Percentiles rank a stretch among this genome's conserved stretches.
These are phyloP conservation scores for Cercospora berteroae DNA, from an alignment of 2,329 filamentous ascomycete species.

Conservation along the genomic window DNA sequence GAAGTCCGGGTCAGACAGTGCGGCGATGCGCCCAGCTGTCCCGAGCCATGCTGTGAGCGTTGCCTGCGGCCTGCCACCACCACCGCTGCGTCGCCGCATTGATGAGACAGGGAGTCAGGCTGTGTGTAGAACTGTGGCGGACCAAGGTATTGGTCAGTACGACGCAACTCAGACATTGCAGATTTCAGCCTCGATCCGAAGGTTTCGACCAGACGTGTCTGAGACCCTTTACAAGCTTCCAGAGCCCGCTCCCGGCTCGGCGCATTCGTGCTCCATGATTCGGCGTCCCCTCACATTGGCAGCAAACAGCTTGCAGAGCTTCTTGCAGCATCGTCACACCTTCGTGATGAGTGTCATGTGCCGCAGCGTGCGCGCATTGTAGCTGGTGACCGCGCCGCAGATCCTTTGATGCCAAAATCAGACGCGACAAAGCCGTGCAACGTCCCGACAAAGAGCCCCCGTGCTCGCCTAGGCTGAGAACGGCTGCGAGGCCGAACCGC, in stretches of 20 bases:
- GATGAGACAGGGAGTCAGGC: not conserved
- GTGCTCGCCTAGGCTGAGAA: slow-evolving; percentile 1
- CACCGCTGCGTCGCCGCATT: not conserved
- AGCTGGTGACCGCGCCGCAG: slow-evolving; percentile 5
- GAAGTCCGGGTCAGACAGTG: not conserved
- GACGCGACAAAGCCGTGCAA: slow-evolving; percentile 16
- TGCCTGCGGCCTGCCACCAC: not conserved
- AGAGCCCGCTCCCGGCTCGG: slow-evolving; percentile 8
- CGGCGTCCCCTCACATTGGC: not conserved
- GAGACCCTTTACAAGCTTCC: slow-evolving; percentile 13
- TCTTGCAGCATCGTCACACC: slow-evolving; percentile 6
- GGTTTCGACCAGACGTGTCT: slow-evolving; percentile 8
- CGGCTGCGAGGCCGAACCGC: slow-evolving; percentile 10
- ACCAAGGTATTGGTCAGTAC: slow-evolving; percentile 9
- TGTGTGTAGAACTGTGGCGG: slow-evolving; percentile 5
- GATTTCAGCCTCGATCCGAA: slow-evolving; percentile 12
- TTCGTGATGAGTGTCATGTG: not conserved
- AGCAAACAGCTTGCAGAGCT: not conserved
- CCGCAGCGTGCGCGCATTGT: slow-evolving; percentile 1
- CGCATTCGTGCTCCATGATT: slow-evolving; percentile 8
- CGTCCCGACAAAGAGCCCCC: slow-evolving; percentile 17
- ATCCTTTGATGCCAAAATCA: slow-evolving; percentile 3
- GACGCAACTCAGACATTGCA: slow-evolving; percentile 1
- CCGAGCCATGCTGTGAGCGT: not conserved
- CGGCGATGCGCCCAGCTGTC: not conserved